phyloP scores from a whole-genome alignment of 208 protist species.

The Trypanosoma avium region DNA sequence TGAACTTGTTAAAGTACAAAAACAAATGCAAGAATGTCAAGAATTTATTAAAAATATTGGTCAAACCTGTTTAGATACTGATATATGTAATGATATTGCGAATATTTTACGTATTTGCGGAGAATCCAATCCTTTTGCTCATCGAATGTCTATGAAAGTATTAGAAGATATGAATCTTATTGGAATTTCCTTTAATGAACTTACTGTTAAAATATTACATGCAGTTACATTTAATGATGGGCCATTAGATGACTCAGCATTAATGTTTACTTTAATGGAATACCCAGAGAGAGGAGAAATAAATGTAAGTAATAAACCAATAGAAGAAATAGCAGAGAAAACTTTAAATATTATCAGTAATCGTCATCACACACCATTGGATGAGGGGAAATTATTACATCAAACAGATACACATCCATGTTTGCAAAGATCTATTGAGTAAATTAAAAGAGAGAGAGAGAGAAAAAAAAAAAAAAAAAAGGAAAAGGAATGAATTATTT shows the following conservation, averaged over 20 bases:
- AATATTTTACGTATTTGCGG: constrained; percentile 88
- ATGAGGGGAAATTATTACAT: constrained; percentile 66
- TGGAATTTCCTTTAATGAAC: constrained; percentile 67
- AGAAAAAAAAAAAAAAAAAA: not conserved
- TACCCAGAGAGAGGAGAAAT: constrained; percentile 89
- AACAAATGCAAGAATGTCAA: constrained; percentile 68
- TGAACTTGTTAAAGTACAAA: constrained; percentile 60
- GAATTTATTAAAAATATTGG: constrained; percentile 55
- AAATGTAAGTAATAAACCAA: constrained; percentile 42
- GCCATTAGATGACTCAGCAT: constrained; percentile 79
- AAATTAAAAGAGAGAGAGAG: constrained; percentile 3
- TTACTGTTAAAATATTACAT: constrained; percentile 72
- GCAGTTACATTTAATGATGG: constrained; percentile 77
- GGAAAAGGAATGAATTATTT: not conserved
- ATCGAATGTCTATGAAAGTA: constrained; percentile 71
- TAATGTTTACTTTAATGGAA: constrained; percentile 88
- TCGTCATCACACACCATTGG: constrained; percentile 84
- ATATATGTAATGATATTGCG: constrained; percentile 82
- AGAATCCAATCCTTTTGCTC: constrained; percentile 65
- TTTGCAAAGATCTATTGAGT: constrained; percentile 84
- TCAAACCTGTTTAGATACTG: constrained; percentile 63
- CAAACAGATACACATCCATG: constrained; percentile 77
- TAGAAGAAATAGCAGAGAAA: constrained; percentile 64
- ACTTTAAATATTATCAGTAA: constrained; percentile 77
- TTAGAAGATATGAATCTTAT: constrained; percentile 90